Evolutionary conservation across 2,329 filamentous ascomycete genomes (phyloP).

Genomic region (Cladophialophora exuberans): DNA sequence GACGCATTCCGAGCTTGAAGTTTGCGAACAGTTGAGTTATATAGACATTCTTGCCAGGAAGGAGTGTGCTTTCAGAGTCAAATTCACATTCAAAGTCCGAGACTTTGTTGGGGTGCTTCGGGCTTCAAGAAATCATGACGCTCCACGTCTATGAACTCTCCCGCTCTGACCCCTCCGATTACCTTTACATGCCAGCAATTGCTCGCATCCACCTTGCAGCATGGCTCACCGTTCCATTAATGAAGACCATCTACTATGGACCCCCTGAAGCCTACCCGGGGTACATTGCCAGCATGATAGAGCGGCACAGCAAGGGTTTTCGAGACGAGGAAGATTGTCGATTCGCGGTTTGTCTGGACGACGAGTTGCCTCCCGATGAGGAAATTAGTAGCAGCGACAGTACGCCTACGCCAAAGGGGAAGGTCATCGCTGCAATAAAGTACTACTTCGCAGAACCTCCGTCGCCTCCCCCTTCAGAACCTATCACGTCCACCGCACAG

Average conservation of each 20-base stretch:
- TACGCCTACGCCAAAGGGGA: neutral
- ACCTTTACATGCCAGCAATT: slow-evolving; percentile 12
- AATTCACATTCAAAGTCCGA: no score
- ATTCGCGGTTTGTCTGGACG: slow-evolving; percentile 15
- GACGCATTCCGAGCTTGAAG: no score
- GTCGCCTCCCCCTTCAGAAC: neutral
- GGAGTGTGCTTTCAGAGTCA: no score
- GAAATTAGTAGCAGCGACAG: neutral
- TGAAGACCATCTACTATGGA: slow-evolving; percentile 21
- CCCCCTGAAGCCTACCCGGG: slow-evolving; percentile 9
- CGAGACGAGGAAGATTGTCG: slow-evolving; percentile 2
- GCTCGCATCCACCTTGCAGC: slow-evolving; percentile 19
- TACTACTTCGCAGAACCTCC: slow-evolving; percentile 11
- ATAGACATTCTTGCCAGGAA: no score
- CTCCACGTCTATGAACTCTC: slow-evolving; percentile 13
- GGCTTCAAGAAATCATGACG: slow-evolving; percentile 4
- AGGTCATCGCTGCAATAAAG: slow-evolving; percentile 19
- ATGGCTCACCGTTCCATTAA: slow-evolving; percentile 18
- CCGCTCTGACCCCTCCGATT: neutral
- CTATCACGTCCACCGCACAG: neutral
- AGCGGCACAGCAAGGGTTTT: slow-evolving; percentile 16
- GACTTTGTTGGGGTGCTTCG: neutral
- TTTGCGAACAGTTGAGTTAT: no score
- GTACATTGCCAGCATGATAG: slow-evolving; percentile 6
- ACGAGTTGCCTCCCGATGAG: neutral